Conservation (phyloP, 441 rosid species). For the Capsella rubella region DNA sequence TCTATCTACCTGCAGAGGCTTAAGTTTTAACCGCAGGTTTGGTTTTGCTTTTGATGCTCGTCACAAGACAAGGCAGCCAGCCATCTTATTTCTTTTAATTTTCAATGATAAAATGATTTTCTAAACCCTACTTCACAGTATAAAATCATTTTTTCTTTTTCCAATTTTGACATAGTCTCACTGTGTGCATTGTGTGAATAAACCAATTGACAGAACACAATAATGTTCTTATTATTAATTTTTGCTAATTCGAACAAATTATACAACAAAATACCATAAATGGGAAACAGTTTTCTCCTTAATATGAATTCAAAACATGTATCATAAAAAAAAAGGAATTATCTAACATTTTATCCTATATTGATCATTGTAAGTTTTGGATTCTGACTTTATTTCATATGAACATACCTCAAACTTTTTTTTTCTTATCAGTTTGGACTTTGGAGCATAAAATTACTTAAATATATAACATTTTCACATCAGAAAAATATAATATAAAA, state of each 20-base stretch:
- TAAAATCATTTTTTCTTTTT: conserved; percentile 23
- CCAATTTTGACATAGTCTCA: conserved; percentile 33
- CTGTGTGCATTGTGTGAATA: conserved; percentile 18
- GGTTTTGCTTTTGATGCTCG: conserved; percentile 46
- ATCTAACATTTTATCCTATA: neutral
- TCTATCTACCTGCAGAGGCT: conserved; percentile 33
- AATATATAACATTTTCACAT: neutral
- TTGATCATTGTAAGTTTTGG: neutral
- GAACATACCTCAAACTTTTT: conserved; percentile 1
- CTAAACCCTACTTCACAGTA: conserved; percentile 1
- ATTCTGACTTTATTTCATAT: neutral
- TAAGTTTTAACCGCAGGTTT: conserved; percentile 50
- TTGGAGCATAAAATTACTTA: neutral
- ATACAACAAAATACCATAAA: too few species aligned
- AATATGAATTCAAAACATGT: too few species aligned
- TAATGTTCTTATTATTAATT: too few species aligned
- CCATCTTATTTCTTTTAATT: conserved; percentile 4
- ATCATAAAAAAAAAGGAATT: neutral
- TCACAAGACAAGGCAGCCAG: conserved; percentile 29
- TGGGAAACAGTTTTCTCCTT: too few species aligned
- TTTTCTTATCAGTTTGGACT: neutral
- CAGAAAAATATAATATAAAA: neutral
- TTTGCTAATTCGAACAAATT: too few species aligned
- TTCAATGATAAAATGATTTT: conserved; percentile 16
- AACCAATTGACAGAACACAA: conserved; percentile 1